A percentile compares a stretch with the other conserved stretches of the same genome.
Evolutionary conservation across 2,329 filamentous ascomycete genomes (phyloP).

Genomic region (Macrophomina phaseolina): DNA sequence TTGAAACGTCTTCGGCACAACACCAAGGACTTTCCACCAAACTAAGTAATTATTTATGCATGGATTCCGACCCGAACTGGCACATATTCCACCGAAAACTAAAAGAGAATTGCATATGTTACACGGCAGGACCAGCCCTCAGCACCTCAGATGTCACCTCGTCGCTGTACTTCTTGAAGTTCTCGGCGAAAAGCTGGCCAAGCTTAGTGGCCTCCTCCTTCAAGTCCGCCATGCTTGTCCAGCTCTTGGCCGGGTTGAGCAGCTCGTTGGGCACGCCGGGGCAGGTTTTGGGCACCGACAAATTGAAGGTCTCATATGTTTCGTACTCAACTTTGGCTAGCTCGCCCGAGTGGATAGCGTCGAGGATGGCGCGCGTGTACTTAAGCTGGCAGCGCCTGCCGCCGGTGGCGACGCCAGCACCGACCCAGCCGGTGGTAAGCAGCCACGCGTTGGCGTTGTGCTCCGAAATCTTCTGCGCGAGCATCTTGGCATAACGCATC

Average conservation of each 20-base stretch:
- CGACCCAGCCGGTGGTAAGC: constrained; percentile 97
- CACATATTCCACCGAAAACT: too few relatives aligned
- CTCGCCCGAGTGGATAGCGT: constrained; percentile 96
- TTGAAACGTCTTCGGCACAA: too few relatives aligned
- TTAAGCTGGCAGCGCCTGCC: constrained; percentile 97
- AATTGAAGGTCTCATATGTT: constrained; percentile 95
- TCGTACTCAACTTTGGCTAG: constrained; percentile 93
- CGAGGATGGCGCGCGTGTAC: constrained; percentile 97
- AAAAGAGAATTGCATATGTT: neutral
- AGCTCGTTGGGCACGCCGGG: constrained; percentile 87
- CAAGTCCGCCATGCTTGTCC: constrained; percentile 86
- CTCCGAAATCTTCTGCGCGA: constrained; percentile 94
- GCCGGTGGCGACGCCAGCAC: constrained; percentile 85
- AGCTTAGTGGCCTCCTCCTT: constrained; percentile 88
- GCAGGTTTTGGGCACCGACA: constrained; percentile 92
- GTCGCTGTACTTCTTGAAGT: constrained; percentile 94
- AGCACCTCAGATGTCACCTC: constrained; percentile 65
- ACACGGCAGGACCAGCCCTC: constrained; percentile 50
- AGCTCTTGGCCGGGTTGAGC: constrained; percentile 91
- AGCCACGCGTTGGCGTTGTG: constrained; percentile 98
- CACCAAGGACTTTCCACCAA: too few relatives aligned
- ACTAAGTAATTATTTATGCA: too few relatives aligned
- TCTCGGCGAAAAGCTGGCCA: constrained; percentile 87
- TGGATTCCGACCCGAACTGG: too few relatives aligned
- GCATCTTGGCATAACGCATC: constrained; percentile 98